Percentiles rank a stretch among this genome's conserved stretches.
These are phyloP conservation scores for Ceratocystis lukuohia DNA, from an alignment of 2,329 filamentous ascomycete genomes.

Conservation along the genomic window DNA sequence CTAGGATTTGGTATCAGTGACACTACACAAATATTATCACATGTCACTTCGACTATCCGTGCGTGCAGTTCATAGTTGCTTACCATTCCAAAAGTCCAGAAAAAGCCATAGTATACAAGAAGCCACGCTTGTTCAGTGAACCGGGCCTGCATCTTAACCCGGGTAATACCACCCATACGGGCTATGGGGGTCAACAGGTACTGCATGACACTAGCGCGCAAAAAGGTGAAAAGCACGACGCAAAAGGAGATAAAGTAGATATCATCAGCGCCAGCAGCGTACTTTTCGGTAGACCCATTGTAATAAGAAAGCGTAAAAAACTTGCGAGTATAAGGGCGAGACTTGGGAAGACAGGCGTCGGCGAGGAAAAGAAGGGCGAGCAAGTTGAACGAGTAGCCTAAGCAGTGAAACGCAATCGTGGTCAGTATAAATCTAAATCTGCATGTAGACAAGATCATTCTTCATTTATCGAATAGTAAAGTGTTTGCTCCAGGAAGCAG, in stretches of 20 bases:
- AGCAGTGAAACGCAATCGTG: constrained; percentile 1
- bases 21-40: neutral
- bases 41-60: neutral
- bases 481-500: neutral
- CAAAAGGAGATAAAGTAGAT: constrained; percentile 62
- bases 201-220: constrained; percentile 76
- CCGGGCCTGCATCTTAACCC: constrained; percentile 61
- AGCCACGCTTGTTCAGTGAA: constrained; percentile 95
- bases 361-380: constrained; percentile 70
- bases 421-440: constrained; percentile 21
- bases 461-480: neutral
- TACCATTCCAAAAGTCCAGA: constrained; percentile 78
- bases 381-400: constrained; percentile 72
- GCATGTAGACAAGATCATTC: neutral
- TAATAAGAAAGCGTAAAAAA: constrained; percentile 83
- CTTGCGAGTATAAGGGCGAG: constrained; percentile 65
- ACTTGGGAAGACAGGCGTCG: constrained; percentile 69
- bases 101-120: constrained; percentile 65
- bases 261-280: constrained; percentile 69
- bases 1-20: constrained; percentile 31
- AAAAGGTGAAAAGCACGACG: constrained; percentile 72
- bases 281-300: constrained; percentile 53
- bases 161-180: constrained; percentile 56
- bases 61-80: constrained; percentile 25
- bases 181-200: constrained; percentile 72